Conservation (phyloP, 177 flowering plant species). For the Vitis hybrid region DNA sequence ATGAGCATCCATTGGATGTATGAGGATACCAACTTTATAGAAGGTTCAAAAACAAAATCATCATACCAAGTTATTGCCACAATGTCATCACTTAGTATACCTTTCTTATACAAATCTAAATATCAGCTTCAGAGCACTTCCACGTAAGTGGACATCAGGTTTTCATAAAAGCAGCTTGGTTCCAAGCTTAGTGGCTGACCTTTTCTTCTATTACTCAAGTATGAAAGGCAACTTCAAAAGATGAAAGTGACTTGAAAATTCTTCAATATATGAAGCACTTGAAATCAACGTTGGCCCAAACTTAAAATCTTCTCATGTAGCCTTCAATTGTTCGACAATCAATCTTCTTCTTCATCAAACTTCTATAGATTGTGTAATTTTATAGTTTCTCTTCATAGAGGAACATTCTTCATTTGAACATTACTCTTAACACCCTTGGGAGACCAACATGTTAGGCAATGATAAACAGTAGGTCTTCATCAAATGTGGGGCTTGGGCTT, state of each 20-base stretch:
- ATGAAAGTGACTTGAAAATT: conserved; percentile 68
- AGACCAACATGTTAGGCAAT: conserved; percentile 56
- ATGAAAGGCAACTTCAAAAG: conserved; percentile 68
- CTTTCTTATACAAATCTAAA: conserved; percentile 18
- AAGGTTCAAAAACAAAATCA: conserved; percentile 6
- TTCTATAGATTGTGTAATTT: conserved; percentile 52
- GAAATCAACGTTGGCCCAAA: conserved; percentile 52
- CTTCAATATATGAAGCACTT: conserved; percentile 68
- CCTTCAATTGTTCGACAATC: conserved; percentile 54
- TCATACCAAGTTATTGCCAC: conserved; percentile 17
- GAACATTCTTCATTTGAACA: conserved; percentile 32
- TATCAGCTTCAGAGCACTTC: conserved; percentile 22
- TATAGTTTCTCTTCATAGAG: conserved; percentile 54
- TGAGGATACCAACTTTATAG: background rate
- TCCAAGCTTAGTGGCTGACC: conserved; percentile 65
- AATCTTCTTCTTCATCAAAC: conserved; percentile 66
- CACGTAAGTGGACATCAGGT: conserved; percentile 19
- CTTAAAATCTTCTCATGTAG: conserved; percentile 48
- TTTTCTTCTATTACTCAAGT: conserved; percentile 59
- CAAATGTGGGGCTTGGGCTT: conserved; percentile 77
- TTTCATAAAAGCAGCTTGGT: conserved; percentile 40
- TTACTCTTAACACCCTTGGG: conserved; percentile 20
- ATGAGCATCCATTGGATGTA: conserved; percentile 1
- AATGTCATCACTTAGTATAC: conserved; percentile 23
- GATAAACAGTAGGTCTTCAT: conserved; percentile 51